Conservation (phyloP, 176 grass and related monocot species). For the Oryza meridionalis region DNA sequence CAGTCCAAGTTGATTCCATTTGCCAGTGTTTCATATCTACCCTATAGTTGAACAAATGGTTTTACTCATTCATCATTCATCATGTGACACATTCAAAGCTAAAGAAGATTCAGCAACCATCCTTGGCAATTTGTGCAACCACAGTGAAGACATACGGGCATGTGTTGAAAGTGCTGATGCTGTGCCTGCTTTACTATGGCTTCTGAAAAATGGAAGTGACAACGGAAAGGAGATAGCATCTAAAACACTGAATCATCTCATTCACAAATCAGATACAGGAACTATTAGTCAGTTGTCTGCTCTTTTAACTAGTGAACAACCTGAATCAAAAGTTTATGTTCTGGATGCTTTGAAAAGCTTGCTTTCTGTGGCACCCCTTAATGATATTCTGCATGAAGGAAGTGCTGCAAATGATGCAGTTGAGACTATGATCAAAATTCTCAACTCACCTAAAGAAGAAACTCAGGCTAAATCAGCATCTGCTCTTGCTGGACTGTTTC, state of each 20-base stretch:
- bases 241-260: conserved; percentile 97
- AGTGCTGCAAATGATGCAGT: conserved; percentile 96
- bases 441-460: conserved; percentile 83
- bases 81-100: conserved; percentile 50
- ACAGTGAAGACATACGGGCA: conserved; percentile 99
- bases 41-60: too few relatives aligned
- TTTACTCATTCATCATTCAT: too few relatives aligned
- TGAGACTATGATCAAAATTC: conserved; percentile 99
- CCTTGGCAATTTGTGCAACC: conserved; percentile 98
- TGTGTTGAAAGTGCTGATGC: conserved; percentile 99
- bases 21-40: too few relatives aligned
- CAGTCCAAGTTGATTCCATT: too few relatives aligned
- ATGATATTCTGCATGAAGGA: conserved; percentile 98
- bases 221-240: conserved; percentile 99
- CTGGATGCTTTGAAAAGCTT: conserved; percentile 95
- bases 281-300: conserved; percentile 97
- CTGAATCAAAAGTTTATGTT: conserved; percentile 96
- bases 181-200: conserved; percentile 97
- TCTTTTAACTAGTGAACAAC: conserved; percentile 93
- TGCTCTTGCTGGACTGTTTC: conserved; percentile 88
- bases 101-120: conserved; percentile 99
- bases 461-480: conserved; percentile 97
- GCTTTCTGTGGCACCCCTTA: conserved; percentile 92
- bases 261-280: conserved; percentile 98
- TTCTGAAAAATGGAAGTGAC: conserved; percentile 99